phyloP scores from a whole-genome alignment of 2,329 filamentous ascomycete species.

The Xylaria hypoxylon region DNA sequence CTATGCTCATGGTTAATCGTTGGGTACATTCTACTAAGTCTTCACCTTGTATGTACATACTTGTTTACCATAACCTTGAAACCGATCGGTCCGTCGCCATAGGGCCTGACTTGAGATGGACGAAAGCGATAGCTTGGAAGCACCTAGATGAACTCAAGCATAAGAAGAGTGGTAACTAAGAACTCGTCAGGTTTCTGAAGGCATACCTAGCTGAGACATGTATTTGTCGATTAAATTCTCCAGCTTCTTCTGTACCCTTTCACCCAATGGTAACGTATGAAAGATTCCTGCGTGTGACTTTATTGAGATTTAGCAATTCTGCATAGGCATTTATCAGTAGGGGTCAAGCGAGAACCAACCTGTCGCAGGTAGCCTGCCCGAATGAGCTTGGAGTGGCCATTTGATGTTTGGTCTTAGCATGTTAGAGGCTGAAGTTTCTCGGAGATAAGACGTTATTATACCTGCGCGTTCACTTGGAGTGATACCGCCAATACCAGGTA shows the following conservation, averaged over 20 bases:
- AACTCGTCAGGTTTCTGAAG: not conserved
- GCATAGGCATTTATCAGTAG: conserved; percentile 4
- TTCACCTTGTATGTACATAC: conserved; percentile 55
- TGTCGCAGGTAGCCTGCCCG: conserved; percentile 80
- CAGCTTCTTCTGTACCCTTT: conserved; percentile 88
- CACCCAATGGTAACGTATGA: conserved; percentile 87
- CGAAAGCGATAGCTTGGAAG: conserved; percentile 75
- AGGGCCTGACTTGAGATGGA: conserved; percentile 86
- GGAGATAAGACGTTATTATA: conserved; percentile 50
- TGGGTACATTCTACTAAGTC: not conserved
- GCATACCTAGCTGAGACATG: conserved; percentile 79
- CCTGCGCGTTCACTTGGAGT: conserved; percentile 67
- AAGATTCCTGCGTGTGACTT: conserved; percentile 88
- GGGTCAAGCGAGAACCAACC: conserved; percentile 55
- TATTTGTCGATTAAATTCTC: conserved; percentile 87
- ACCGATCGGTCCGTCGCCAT: conserved; percentile 85
- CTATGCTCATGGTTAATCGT: conserved; percentile 57
- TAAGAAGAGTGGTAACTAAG: conserved; percentile 18
- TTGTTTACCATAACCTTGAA: conserved; percentile 79
- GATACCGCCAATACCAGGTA: conserved; percentile 79
- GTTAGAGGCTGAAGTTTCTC: not conserved
- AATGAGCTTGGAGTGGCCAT: conserved; percentile 74
- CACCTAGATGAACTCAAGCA: conserved; percentile 41
- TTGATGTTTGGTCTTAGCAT: conserved; percentile 54
- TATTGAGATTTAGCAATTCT: conserved; percentile 28